phyloP scores from a whole-genome alignment of 2,329 filamentous ascomycete species.

The Penicillium sp. region DNA sequence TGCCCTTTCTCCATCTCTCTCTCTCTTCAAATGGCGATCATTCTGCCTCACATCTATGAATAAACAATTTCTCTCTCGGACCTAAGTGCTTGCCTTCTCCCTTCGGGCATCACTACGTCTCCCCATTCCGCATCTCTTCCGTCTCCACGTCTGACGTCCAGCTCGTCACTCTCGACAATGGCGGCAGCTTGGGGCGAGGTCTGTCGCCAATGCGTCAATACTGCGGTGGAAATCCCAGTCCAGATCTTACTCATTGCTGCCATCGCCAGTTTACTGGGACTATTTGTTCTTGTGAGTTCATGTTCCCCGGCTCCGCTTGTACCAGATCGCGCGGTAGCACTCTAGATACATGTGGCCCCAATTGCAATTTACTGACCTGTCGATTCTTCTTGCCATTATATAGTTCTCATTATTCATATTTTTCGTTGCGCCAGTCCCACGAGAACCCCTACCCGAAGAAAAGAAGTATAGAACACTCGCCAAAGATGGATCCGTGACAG shows the following conservation, averaged over 20 bases:
- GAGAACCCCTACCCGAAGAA: conserved; percentile 70
- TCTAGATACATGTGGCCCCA: neutral
- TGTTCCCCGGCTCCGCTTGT: neutral
- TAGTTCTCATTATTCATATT: conserved; percentile 68
- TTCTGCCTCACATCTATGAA: conserved; percentile 2
- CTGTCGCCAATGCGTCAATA: conserved; percentile 34
- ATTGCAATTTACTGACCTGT: neutral
- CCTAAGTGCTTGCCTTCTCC: conserved; percentile 12
- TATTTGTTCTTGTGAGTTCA: conserved; percentile 36
- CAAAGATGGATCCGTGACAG: conserved; percentile 58
- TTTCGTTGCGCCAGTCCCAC: conserved; percentile 76
- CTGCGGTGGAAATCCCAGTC: conserved; percentile 29
- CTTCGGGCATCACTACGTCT: conserved; percentile 14
- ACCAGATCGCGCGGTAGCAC: neutral
- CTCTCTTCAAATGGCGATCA: conserved; percentile 1
- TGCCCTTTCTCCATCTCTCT: neutral
- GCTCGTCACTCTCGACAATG: conserved; percentile 23
- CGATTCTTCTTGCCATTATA: neutral
- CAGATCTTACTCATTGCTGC: conserved; percentile 30
- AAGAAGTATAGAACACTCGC: conserved; percentile 79
- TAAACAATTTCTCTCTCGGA: neutral
- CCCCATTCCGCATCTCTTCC: conserved; percentile 7
- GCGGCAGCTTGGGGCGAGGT: conserved; percentile 26
- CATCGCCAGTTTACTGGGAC: conserved; percentile 29
- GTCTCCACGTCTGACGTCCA: conserved; percentile 3